These are phyloP conservation scores for Hibiscus trionum DNA, from an alignment of 345 rosid genomes.

Conservation along the genomic window DNA sequence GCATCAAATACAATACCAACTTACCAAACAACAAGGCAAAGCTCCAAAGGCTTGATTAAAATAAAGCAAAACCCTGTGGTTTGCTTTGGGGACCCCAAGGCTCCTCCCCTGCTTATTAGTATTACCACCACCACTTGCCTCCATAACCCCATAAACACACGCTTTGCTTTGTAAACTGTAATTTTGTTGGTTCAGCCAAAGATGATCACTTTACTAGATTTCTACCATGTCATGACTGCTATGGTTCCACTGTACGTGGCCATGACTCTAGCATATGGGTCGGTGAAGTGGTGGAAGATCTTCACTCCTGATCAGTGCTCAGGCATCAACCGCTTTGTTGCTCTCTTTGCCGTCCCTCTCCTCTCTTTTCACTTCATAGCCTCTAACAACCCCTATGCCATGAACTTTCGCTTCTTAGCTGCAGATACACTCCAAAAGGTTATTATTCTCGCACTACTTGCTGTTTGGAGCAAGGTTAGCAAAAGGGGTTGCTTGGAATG, in stretches of 20 bases:
- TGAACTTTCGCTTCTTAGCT: slow-evolving; percentile 67
- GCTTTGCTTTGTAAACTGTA: too few relatives aligned
- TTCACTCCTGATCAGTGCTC: slow-evolving; percentile 96
- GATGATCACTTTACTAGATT: slow-evolving; percentile 67
- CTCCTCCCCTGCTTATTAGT: slow-evolving; percentile 22
- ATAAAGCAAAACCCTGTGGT: slow-evolving; percentile 20
- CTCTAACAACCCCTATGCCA: slow-evolving; percentile 48
- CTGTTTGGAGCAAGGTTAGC: slow-evolving; percentile 41
- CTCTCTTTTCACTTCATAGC: slow-evolving; percentile 91
- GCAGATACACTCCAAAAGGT: slow-evolving; percentile 66
- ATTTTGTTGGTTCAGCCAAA: neutral
- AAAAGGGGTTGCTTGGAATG: slow-evolving; percentile 55
- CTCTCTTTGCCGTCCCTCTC: slow-evolving; percentile 97
- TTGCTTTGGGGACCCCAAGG: slow-evolving; percentile 21
- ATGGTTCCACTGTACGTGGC: slow-evolving; percentile 99
- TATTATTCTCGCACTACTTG: slow-evolving; percentile 39
- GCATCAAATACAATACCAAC: neutral
- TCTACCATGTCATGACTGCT: slow-evolving; percentile 98
- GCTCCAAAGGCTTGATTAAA: neutral
- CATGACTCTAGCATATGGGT: slow-evolving; percentile 89
- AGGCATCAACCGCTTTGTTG: slow-evolving; percentile 96
- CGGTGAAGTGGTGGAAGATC: slow-evolving; percentile 98
- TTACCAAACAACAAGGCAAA: neutral
- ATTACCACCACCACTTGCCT: neutral
- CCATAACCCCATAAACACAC: too few relatives aligned